phyloP scores from a whole-genome alignment of 1,284 basidiomycete species.

The Calocybe gambosa region DNA sequence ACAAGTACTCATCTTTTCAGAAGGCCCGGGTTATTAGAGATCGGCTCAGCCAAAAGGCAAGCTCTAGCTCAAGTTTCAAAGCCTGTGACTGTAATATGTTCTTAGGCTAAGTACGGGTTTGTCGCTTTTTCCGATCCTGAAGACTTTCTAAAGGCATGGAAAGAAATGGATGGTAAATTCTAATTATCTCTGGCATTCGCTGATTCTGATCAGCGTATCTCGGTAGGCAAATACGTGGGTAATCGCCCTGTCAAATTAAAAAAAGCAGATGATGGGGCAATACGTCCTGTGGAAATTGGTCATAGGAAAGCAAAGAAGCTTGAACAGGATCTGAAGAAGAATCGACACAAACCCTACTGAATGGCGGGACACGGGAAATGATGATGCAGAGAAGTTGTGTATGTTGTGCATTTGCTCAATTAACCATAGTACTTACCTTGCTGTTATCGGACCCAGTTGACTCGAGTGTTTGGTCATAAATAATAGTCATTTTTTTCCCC shows the following conservation, averaged over 20 bases:
- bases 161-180: conserved; percentile 93
- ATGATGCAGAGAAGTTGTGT: neutral
- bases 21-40: conserved; percentile 96
- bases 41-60: conserved; percentile 81
- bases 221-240: conserved; percentile 89
- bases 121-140: conserved; percentile 98
- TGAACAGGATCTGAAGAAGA: conserved; percentile 79
- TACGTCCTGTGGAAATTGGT: conserved; percentile 90
- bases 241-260: conserved; percentile 90
- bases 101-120: conserved; percentile 92
- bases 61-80: conserved; percentile 7
- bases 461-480: too few species aligned
- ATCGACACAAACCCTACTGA: conserved; percentile 70
- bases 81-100: conserved; percentile 3
- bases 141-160: conserved; percentile 98
- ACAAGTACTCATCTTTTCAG: conserved; percentile 86
- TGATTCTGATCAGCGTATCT: conserved; percentile 8
- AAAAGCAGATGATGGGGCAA: conserved; percentile 78
- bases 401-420: neutral
- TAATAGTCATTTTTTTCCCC: too few species aligned
- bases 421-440: too few species aligned
- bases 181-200: neutral
- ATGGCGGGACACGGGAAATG: neutral
- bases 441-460: too few species aligned
- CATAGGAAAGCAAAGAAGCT: conserved; percentile 81